Evolutionary conservation across 2,329 filamentous ascomycete species (phyloP).

Genomic region (Alternaria sp.): DNA sequence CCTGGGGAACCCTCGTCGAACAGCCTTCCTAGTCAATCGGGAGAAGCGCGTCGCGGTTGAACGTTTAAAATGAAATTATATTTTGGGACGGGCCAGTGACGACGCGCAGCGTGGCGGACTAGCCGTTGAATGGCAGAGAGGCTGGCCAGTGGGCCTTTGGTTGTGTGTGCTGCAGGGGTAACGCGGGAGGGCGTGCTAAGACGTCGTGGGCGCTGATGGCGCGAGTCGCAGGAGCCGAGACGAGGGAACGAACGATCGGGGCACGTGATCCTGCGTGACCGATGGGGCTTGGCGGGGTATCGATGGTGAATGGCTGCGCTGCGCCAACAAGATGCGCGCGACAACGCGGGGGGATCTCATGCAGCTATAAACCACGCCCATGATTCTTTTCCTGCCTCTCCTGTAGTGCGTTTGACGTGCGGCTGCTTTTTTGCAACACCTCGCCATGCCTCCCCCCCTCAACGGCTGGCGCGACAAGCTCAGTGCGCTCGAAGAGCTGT

Average conservation of each 20-base stretch:
- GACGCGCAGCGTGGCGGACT: constrained; percentile 30
- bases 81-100: constrained; percentile 42
- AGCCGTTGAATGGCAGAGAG: constrained; percentile 21
- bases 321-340: not conserved
- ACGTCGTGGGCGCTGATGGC: not conserved
- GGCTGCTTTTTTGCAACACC: constrained; percentile 19
- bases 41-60: constrained; percentile 34
- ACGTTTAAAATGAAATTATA: constrained; percentile 37
- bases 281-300: not conserved
- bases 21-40: constrained; percentile 27
- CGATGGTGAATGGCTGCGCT: not conserved
- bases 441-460: constrained; percentile 44
- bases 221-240: not conserved
- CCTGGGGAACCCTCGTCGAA: constrained; percentile 32
- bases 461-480: constrained; percentile 41
- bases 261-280: constrained; percentile 2
- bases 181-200: constrained; percentile 20
- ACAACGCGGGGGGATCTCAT: not conserved
- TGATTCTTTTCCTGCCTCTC: not conserved
- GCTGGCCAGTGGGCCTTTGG: constrained; percentile 25
- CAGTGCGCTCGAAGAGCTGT: constrained; percentile 37
- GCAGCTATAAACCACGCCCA: constrained; percentile 12
- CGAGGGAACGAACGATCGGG: not conserved
- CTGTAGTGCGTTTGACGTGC: constrained; percentile 16
- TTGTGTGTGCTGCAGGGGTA: constrained; percentile 29